Conservation (phyloP, 495 filamentous ascomycete genomes). For the Hypoxylon rickii region DNA sequence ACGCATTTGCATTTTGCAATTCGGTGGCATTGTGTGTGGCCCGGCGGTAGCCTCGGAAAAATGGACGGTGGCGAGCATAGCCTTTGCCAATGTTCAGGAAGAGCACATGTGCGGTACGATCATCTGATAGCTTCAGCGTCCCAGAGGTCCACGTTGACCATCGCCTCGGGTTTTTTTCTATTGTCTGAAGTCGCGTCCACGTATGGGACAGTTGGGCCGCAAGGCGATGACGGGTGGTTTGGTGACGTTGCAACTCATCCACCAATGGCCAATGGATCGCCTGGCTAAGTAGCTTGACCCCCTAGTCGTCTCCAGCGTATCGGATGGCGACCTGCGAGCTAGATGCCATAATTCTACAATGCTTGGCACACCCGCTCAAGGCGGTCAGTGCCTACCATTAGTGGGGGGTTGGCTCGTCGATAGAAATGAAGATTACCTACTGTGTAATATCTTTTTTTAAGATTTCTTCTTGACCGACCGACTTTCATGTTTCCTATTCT, state of each 20-base stretch:
- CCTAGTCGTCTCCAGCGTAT: constrained; percentile 33
- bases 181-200: constrained; percentile 5
- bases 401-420: constrained; percentile 19
- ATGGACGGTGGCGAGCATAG: not conserved
- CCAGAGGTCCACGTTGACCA: constrained; percentile 30
- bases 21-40: not conserved
- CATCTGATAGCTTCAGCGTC: constrained; percentile 10
- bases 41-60: not conserved
- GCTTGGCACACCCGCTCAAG: constrained; percentile 28
- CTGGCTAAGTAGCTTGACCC: constrained; percentile 21
- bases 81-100: not conserved
- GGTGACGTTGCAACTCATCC: constrained; percentile 33
- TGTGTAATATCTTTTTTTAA: no score
- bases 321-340: constrained; percentile 27
- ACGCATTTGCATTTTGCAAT: not conserved
- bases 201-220: constrained; percentile 32
- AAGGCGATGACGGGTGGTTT: constrained; percentile 22
- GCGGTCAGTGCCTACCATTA: constrained; percentile 27
- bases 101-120: constrained; percentile 17
- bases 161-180: constrained; percentile 17
- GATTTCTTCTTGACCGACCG: constrained; percentile 16
- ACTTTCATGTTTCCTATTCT: constrained; percentile 1
- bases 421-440: constrained; percentile 9
- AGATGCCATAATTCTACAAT: constrained; percentile 26
- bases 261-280: constrained; percentile 33